Base-by-base conservation (phyloP, 345 rosid genomes). In the Eucalyptus erythrocorys region DNA sequence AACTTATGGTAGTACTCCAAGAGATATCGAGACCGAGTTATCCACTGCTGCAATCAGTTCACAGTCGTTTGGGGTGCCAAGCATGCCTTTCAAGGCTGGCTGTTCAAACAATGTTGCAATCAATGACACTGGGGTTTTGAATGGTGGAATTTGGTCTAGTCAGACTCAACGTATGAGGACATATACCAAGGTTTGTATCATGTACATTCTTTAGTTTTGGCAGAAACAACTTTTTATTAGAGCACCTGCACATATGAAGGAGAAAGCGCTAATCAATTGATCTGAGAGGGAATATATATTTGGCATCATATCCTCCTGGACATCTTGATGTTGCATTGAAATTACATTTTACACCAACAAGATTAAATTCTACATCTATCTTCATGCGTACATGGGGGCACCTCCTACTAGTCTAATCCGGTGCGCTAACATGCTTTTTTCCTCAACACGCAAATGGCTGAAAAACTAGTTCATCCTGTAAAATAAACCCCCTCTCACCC, bases 101-200 rank as follows among this genome's bases (percentile, higher is more conserved):
- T 94, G 97, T 88, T 94, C 99, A 61, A 97, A 93, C 45, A 98
- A 97, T 86, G 94, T 94, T 84, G 91, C 95, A 87, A 95, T 97
- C 86, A 95, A 92, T 86, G 99, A 96, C 86, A 80, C 98, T 43
- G 98, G 96, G 82, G 94, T 96, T 90, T 90, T 96, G 87, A 94
- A 94, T 90, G 94, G 95, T 22, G 99, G 99, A 84, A 86, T 94
- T 57, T 97, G 99, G 99, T 92, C 94, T 50, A 94, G 93, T 88
- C 99, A 96, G 91, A 90, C 96, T 89, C 99, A 95, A 81, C 94
- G 98, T 3, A 96, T 96, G 98, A 94, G 99, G 87, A 96, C 99
- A 79, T 98, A 93, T 92, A 98, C 99, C 22, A 98, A 98, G 99
- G 99, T 98, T 84, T 85, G 93, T 90, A 22, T 22, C 85, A 76